Base-by-base conservation (phyloP, 768 basidiomycete species). In the Boletus subparvulus region DNA sequence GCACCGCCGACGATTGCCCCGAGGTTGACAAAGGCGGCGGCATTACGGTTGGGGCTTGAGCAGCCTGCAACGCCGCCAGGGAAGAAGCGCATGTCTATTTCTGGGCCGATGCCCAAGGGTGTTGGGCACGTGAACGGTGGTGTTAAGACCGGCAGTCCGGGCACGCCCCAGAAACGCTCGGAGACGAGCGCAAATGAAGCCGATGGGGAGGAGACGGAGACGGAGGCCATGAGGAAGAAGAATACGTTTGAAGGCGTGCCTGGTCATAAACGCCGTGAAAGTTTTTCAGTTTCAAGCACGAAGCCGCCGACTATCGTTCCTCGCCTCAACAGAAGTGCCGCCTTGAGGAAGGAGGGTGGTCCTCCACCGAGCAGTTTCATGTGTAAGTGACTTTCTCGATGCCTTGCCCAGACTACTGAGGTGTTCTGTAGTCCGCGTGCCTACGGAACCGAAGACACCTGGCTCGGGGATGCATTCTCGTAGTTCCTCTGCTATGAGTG, bases 251-350 rank as follows among this genome's bases (percentile, higher is more conserved):
- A 88, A 0, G 90, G 90, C 35, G 86, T 93, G 4, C 91, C 92
- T 6, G 91, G 91, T 0, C 91, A 94, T 65, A 93, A 93, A 72
- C 78, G 91, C 52, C 75, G 87, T 28, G 88, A 90, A 66, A 83
- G 82, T 16, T 85, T 94, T 59, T 70, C 83, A 7, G 92, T 94
- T 10, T 80, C 86, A 17, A 82, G 80, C 58, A 77, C 75, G 11
- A 68, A 66, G 48, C 61, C 75, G 12, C 81, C 81, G 10, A 66
- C 68, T 1, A 73, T 81, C n/a, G 57, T 66, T 6, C 82, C 83
- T 7, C 69, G 78, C 17, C 65, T 71, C 35, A 83, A 82, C 60
- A 72, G 60, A 61, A 78, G 77, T 48, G 78, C 81, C 21, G 66
- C 70, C 12, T 60, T 82, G 57, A 69, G 78, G 47, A 80, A 78